Conservation (phyloP, 768 basidiomycete species). For the Galerina sulciceps region DNA sequence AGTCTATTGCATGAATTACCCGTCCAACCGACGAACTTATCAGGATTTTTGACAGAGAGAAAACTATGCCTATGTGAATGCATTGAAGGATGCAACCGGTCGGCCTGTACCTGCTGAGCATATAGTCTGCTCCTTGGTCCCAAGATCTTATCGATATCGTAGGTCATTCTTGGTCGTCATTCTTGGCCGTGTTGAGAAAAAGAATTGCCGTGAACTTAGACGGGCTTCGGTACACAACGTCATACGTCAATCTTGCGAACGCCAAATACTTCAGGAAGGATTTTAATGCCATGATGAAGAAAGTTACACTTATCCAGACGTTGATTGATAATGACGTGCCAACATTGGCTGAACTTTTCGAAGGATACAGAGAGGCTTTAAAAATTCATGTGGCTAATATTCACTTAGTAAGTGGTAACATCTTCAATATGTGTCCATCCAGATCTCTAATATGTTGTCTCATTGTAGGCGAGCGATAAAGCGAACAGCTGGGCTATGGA, state of each 20-base stretch:
- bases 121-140: constrained; percentile 19
- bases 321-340: constrained; percentile 18
- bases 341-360: constrained; percentile 11
- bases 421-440: background rate
- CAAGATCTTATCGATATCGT: constrained; percentile 24
- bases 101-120: constrained; percentile 4
- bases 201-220: constrained; percentile 6
- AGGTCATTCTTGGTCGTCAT: background rate
- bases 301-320: constrained; percentile 21
- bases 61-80: constrained; percentile 5
- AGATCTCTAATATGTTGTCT: background rate
- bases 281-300: constrained; percentile 22
- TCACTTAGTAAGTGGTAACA: constrained; percentile 8
- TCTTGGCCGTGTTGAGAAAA: background rate
- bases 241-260: constrained; percentile 15
- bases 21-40: background rate
- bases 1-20: background rate
- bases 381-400: background rate
- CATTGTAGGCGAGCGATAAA: constrained; percentile 10
- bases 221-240: constrained; percentile 20
- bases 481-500: constrained; percentile 24
- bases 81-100: constrained; percentile 6
- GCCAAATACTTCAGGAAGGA: constrained; percentile 20
- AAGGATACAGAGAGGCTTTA: constrained; percentile 15
- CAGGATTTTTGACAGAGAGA: constrained; percentile 2